Base-by-base conservation (phyloP, 1,284 basidiomycete species). In the Stereum hirsutum region DNA sequence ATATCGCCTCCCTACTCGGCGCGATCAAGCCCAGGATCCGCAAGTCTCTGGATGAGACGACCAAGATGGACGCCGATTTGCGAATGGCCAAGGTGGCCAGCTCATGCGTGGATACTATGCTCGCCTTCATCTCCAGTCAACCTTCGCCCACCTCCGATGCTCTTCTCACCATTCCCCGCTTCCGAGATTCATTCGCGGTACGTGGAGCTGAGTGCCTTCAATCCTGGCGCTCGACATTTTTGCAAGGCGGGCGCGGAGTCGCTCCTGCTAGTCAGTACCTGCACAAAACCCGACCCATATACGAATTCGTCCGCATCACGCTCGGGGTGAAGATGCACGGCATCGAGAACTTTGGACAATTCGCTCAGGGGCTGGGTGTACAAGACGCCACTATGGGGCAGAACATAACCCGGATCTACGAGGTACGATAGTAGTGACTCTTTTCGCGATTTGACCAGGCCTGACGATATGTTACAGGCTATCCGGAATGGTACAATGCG, bases 321-420 rank as follows among this genome's bases (percentile, higher is more conserved):
- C 66, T 90, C 19, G 80, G 79, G 3, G 67, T 90, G 27, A 66
- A 64, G 48, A 89, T 89, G 78, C 80, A 87, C 50, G 86, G 87
- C 5, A 57, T 64, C 15, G 82, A 85, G 54, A 89, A 89, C 56
- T 59, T 72, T 49, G 62, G 62, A 23, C 55, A 62, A 32, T 84
- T 83, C 54, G 64, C 58, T 25, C 66, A 70, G 37, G 78, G 78
- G 6, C 62, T 74, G 15, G 74, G 76, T 8, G 63, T 69, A 19
- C 73, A 75, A 42, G 78, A 82, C 30, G 66, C 64, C 6, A 80
- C 81, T 0, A 63, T 81, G 39, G 86, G 86, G 0, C 72, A 80
- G 53, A 75, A 76, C 51, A 68, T 86, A 14, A 70, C 80, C 2
- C 60, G 75, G 39, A 85, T 88, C 43, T 75, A 86, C 48, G 82